Evolutionary conservation across 768 basidiomycete species (phyloP).

Genomic region (Russula virescens): DNA sequence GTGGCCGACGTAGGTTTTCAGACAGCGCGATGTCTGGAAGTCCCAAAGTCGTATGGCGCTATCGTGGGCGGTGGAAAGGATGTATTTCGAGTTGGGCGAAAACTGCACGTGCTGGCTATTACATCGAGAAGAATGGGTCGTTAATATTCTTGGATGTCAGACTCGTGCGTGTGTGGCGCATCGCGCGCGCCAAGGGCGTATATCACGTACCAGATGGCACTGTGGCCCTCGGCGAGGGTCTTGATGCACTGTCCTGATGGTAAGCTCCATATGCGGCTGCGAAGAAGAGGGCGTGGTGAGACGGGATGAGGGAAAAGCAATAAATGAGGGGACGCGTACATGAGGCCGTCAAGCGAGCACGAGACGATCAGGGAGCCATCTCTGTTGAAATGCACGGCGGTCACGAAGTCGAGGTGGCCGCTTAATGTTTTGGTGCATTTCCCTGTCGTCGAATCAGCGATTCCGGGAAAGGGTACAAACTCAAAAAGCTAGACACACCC

Average conservation of each 20-base stretch:
- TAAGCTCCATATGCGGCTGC: slow-evolving; percentile 93
- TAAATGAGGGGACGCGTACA: slow-evolving; percentile 52
- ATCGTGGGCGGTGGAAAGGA: slow-evolving; percentile 91
- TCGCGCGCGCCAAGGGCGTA: slow-evolving; percentile 24
- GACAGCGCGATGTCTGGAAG: slow-evolving; percentile 81
- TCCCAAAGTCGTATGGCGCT: slow-evolving; percentile 93
- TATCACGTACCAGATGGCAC: slow-evolving; percentile 62
- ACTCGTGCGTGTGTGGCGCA: no score
- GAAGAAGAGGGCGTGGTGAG: neutral
- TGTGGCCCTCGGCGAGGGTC: slow-evolving; percentile 86
- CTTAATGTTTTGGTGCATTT: slow-evolving; percentile 77
- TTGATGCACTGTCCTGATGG: slow-evolving; percentile 92
- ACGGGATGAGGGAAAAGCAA: slow-evolving; percentile 1
- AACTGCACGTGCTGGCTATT: slow-evolving; percentile 84
- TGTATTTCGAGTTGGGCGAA: slow-evolving; percentile 93
- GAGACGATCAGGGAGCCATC: slow-evolving; percentile 91
- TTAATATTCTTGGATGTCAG: no score
- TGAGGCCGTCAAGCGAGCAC: slow-evolving; percentile 87
- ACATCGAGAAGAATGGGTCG: neutral
- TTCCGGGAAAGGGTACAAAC: neutral
- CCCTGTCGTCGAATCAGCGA: slow-evolving; percentile 40
- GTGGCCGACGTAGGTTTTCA: slow-evolving; percentile 89
- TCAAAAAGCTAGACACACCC: slow-evolving; percentile 43
- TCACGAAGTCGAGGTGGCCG: slow-evolving; percentile 92
- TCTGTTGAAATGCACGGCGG: slow-evolving; percentile 88